phyloP scores from a whole-genome alignment of 352 stramenopile species.

The Elongisporangium undulatum region DNA sequence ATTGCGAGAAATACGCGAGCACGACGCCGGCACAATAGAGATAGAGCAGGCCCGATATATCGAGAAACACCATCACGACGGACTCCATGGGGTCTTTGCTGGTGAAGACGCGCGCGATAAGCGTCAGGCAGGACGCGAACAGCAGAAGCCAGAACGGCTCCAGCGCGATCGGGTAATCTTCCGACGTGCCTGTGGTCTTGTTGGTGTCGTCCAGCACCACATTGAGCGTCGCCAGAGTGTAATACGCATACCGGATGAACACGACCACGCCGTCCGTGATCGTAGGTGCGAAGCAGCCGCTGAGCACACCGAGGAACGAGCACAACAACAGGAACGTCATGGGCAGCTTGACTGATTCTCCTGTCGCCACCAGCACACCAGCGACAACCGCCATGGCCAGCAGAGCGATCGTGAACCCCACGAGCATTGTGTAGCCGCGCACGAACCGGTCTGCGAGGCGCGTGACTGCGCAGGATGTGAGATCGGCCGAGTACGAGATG shows the following conservation, averaged over 20 bases:
- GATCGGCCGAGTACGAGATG: conserved; percentile 59
- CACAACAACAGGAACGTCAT: conserved; percentile 38
- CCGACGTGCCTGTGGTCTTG: conserved; percentile 9
- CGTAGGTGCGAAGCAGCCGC: conserved; percentile 36
- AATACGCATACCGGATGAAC: conserved; percentile 43
- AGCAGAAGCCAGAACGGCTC: conserved; percentile 56
- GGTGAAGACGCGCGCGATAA: conserved; percentile 40
- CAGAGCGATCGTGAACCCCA: conserved; percentile 18
- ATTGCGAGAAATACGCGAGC: conserved; percentile 44
- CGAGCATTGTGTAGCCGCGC: conserved; percentile 19
- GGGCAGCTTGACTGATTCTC: conserved; percentile 19
- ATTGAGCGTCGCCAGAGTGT: conserved; percentile 44
- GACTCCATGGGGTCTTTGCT: conserved; percentile 68
- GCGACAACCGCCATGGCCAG: conserved; percentile 5
- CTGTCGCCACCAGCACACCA: conserved; percentile 17
- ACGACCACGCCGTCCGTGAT: conserved; percentile 36
- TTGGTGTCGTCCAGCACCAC: conserved; percentile 22
- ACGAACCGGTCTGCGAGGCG: conserved; percentile 35
- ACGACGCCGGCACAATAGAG: conserved; percentile 35
- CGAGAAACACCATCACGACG: conserved; percentile 44
- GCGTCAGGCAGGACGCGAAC: conserved; percentile 28
- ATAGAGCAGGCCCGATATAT: conserved; percentile 48
- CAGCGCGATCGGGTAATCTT: conserved; percentile 35
- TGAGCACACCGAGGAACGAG: conserved; percentile 31
- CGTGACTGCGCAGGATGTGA: conserved; percentile 49